Conservation (phyloP, 441 rosid genomes). For the Hura crepitans region DNA sequence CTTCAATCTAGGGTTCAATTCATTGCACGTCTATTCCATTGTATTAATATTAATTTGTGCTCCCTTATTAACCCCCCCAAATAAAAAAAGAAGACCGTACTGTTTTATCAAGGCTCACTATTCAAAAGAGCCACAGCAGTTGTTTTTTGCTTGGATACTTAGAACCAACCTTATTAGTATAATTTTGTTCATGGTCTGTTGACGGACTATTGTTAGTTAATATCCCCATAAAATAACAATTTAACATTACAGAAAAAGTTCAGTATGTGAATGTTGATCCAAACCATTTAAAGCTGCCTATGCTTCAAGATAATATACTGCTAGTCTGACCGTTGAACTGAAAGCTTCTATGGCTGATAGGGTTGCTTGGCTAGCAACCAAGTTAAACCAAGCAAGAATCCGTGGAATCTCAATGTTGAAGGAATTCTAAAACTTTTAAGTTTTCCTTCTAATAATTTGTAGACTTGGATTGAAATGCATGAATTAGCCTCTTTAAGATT, state of each 20-base stretch:
- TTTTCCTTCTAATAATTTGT: not conserved
- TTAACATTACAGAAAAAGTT: not conserved
- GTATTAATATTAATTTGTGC: not conserved
- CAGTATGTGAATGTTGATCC: not conserved
- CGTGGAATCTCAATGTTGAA: not conserved
- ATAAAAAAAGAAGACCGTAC: not conserved
- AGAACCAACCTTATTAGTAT: not conserved
- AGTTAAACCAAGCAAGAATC: not conserved
- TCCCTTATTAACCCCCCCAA: not conserved
- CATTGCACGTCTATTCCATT: too few species aligned
- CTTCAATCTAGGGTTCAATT: too few species aligned
- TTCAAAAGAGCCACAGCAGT: not conserved
- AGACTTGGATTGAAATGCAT: not conserved
- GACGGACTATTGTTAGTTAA: not conserved
- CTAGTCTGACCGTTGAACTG: not conserved
- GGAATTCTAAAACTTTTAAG: not conserved
- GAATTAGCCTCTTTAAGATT: constrained; percentile 3
- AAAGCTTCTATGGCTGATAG: not conserved
- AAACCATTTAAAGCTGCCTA: not conserved
- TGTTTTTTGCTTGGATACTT: not conserved
- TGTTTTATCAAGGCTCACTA: not conserved
- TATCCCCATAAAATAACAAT: not conserved
- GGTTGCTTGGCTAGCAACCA: not conserved
- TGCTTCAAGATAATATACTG: not conserved
- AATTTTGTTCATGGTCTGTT: not conserved